Evolutionary conservation across 2,329 filamentous ascomycete species (phyloP).

Genomic region (Sporothrix sp.): DNA sequence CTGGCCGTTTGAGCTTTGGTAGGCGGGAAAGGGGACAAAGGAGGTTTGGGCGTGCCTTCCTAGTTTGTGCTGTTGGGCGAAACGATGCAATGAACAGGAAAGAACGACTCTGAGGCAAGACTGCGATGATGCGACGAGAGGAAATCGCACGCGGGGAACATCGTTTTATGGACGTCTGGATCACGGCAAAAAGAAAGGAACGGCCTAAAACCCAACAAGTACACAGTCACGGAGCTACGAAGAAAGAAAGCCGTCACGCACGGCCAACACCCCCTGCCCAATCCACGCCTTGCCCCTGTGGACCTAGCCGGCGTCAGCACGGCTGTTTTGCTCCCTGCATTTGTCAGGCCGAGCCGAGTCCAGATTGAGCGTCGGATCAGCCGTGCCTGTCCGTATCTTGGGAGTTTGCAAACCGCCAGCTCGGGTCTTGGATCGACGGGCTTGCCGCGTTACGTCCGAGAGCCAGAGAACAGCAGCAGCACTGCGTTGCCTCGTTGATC

Average conservation of each 20-base stretch:
- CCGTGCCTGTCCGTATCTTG: no score
- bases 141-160: no score
- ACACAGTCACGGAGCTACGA: background rate
- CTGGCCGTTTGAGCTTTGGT: background rate
- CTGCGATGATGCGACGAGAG: background rate
- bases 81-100: background rate
- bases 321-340: background rate
- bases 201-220: background rate
- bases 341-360: background rate
- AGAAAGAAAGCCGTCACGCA: no score
- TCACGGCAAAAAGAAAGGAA: background rate
- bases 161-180: no score
- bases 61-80: background rate
- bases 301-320: background rate
- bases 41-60: background rate
- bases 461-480: no score
- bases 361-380: background rate
- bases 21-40: background rate
- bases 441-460: no score
- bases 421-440: no score
- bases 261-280: background rate
- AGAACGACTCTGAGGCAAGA: background rate
- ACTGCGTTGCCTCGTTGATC: no score
- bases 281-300: background rate
- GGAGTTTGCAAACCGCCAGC: no score